These are phyloP conservation scores for Breynia disticha DNA, from an alignment of 441 rosid species.

Conservation along the genomic window DNA sequence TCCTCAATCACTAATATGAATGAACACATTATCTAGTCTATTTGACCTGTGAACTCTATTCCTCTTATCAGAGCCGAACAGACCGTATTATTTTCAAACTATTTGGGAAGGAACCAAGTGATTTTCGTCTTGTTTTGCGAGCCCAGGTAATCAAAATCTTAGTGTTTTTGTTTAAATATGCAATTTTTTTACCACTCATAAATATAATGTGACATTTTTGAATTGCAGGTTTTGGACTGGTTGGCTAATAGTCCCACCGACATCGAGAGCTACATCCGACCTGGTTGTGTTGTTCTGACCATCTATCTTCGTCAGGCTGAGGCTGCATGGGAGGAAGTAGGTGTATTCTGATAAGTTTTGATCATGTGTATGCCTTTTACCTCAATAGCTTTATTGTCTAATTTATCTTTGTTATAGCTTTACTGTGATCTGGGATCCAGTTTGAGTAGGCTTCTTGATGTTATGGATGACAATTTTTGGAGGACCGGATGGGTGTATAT, in stretches of 20 bases:
- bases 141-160: conserved; percentile 49
- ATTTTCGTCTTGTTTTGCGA: conserved; percentile 71
- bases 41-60: conserved; percentile 2
- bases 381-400: conserved; percentile 15
- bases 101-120: conserved; percentile 90
- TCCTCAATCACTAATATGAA: too few relatives aligned
- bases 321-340: conserved; percentile 87
- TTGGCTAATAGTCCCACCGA: conserved; percentile 87
- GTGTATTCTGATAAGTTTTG: conserved; percentile 13
- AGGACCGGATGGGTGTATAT: conserved; percentile 75
- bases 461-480: conserved; percentile 73
- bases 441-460: conserved; percentile 69
- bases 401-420: conserved; percentile 39
- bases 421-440: conserved; percentile 59
- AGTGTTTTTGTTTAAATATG: conserved; percentile 4
- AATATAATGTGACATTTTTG: conserved; percentile 12
- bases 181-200: background rate
- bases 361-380: background rate
- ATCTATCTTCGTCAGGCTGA: conserved; percentile 78
- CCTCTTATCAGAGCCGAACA: conserved; percentile 65
- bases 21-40: background rate
- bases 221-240: conserved; percentile 83
- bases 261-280: conserved; percentile 96
- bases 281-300: conserved; percentile 84
- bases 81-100: conserved; percentile 80